phyloP scores from a whole-genome alignment of 768 basidiomycete species.

The Suillus clintonianus region DNA sequence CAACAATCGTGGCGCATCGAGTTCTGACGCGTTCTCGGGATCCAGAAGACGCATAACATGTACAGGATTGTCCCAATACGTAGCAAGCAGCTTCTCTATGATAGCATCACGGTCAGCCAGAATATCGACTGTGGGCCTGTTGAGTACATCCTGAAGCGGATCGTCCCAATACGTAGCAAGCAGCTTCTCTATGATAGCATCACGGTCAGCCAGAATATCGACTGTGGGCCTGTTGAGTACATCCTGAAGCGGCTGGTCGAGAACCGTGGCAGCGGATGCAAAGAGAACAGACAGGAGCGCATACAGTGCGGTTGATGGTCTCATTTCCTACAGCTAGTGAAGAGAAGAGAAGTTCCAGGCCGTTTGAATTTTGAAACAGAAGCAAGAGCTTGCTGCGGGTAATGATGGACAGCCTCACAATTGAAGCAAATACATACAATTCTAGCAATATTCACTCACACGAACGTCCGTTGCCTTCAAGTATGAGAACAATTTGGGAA shows the following conservation, averaged over 20 bases:
- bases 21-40: constrained; percentile 11
- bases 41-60: constrained; percentile 17
- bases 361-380: neutral
- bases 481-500: too few relatives aligned
- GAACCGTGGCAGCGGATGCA: neutral
- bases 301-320: neutral
- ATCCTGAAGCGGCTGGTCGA: neutral
- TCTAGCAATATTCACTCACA: neutral
- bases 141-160: neutral
- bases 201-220: neutral
- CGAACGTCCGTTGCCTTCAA: neutral
- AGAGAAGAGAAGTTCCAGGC: neutral
- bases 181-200: constrained; percentile 6
- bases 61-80: constrained; percentile 15
- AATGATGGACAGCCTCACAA: neutral
- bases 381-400: neutral
- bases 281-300: neutral
- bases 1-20: constrained; percentile 20
- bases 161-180: constrained; percentile 16
- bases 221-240: neutral
- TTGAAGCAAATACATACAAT: too few relatives aligned
- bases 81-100: constrained; percentile 12
- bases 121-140: neutral
- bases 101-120: neutral
- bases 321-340: neutral